These are phyloP conservation scores for Flammula alnicola DNA, from an alignment of 1,284 basidiomycete species.

Conservation along the genomic window DNA sequence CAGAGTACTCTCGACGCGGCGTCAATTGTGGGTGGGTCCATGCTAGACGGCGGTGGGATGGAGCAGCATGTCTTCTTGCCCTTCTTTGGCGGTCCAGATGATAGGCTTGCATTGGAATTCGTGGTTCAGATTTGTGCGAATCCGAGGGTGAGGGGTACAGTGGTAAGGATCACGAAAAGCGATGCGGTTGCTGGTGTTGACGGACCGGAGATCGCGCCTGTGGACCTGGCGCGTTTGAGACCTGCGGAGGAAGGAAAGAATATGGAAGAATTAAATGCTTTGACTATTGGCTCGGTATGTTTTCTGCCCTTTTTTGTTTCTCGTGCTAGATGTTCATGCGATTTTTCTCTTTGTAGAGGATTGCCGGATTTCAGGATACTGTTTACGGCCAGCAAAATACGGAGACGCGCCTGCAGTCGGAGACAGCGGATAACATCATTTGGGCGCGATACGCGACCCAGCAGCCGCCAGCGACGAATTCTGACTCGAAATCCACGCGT, in stretches of 20 bases:
- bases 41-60: too few relatives aligned
- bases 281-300: constrained; percentile 53
- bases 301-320: neutral
- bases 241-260: constrained; percentile 17
- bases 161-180: constrained; percentile 63
- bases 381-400: constrained; percentile 64
- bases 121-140: constrained; percentile 83
- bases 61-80: constrained; percentile 83
- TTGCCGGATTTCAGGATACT: constrained; percentile 59
- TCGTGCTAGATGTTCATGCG: constrained; percentile 23
- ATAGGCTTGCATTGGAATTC: constrained; percentile 84
- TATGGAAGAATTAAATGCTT: constrained; percentile 38
- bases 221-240: constrained; percentile 4
- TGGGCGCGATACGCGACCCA: constrained; percentile 57
- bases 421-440: constrained; percentile 71
- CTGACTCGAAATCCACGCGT: constrained; percentile 22
- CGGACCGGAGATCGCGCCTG: constrained; percentile 24
- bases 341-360: constrained; percentile 24
- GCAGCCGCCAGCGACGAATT: neutral
- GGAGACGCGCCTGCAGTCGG: constrained; percentile 63
- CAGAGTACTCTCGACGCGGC: constrained; percentile 48
- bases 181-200: constrained; percentile 38
- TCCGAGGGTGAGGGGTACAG: constrained; percentile 70
- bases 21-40: constrained; percentile 29
- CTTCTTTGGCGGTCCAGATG: constrained; percentile 96